Evolutionary conservation across 768 basidiomycete genomes (phyloP), one percentile per base, ranked within the genome.

Genomic region (Boletellus ananiceps): DNA sequence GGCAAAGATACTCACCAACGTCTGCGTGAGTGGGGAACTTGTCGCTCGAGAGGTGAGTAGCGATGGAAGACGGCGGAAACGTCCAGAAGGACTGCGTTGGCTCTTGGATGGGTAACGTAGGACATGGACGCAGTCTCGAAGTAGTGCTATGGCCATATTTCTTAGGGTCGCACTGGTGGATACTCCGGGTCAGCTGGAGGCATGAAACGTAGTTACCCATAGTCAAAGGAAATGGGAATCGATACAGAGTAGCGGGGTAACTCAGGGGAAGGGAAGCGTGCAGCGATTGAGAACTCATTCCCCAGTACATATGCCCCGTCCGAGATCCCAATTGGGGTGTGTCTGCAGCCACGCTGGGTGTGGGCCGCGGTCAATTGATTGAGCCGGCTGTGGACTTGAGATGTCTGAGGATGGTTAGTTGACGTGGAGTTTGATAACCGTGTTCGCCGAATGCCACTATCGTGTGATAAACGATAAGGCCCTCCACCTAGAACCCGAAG

Each of bases 1-100:
- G 34, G 12, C 11, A 32, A 37, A 8, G 31, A 3, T 4, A 23
- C 67, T 56, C 47, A 66, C 66, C 80, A 2, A 89, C 66, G 54
- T 90, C 88, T 5, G 78, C 83, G 43, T 82, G 67, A 0, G 59
- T 53, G 6, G 79, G 81, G 7, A 72, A 56, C n/a, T 39, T 51
- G 2, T 60, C 59, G 32, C 53, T 53, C 6, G 57, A 64, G 34
- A 18, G 32, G 21, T 61, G 47, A 2, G 60, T 53, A 3, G 78
- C 68, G 14, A 84, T 73, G 14, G 72, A 60, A 0, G 81, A 73
- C 0, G 71, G 68, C 2, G 84, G 83, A 8, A 73, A 58, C 8
- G 75, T 76, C 87, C 87, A 90, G 59, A 82, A 87, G 0, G 88
- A 74, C 14, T 66, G 60, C 0, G 79, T 79, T 2, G 83, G 78